These are phyloP conservation scores for Saccharum hybrid DNA, from an alignment of 202 grass and related monocot genomes.

Conservation along the genomic window DNA sequence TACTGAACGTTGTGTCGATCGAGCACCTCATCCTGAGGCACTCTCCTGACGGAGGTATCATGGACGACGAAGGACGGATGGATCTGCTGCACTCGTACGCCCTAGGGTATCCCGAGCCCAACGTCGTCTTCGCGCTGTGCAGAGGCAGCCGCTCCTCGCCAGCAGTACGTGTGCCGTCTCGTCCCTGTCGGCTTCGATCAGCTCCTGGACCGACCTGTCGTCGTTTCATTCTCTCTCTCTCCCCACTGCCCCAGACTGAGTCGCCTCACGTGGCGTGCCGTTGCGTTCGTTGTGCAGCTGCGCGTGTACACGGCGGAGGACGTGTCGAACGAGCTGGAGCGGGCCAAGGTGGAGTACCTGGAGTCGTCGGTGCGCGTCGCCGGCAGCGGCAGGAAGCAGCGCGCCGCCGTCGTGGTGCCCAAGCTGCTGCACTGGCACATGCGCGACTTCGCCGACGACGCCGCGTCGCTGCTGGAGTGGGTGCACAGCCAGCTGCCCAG, in stretches of 20 bases:
- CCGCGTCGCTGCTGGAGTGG: slow-evolving; percentile 89
- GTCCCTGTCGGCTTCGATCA: neutral
- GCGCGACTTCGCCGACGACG: slow-evolving; percentile 86
- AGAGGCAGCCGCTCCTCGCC: slow-evolving; percentile 89
- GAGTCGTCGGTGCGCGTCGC: slow-evolving; percentile 60
- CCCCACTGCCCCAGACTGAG: neutral
- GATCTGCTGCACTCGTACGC: slow-evolving; percentile 61
- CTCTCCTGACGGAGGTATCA: slow-evolving; percentile 44
- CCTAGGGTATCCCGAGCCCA: slow-evolving; percentile 84
- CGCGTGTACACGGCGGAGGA: slow-evolving; percentile 85
- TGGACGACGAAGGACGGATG: slow-evolving; percentile 61
- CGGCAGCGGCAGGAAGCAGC: slow-evolving; percentile 49
- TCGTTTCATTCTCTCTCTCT: neutral
- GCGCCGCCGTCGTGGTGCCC: slow-evolving; percentile 51
- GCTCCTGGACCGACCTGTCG: neutral
- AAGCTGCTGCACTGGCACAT: slow-evolving; percentile 93
- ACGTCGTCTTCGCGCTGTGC: slow-evolving; percentile 91
- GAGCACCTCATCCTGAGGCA: slow-evolving; percentile 90
- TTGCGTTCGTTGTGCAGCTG: slow-evolving; percentile 45
- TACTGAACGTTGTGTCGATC: slow-evolving; percentile 67
- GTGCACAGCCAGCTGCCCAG: slow-evolving; percentile 85
- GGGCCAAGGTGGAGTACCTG: slow-evolving; percentile 82
- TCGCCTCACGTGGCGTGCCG: neutral
- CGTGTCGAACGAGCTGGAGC: slow-evolving; percentile 80
- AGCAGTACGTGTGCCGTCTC: slow-evolving; percentile 47